These are phyloP conservation scores for Psilocybe subaeruginosa DNA, from an alignment of 768 basidiomycete genomes.

Conservation along the genomic window DNA sequence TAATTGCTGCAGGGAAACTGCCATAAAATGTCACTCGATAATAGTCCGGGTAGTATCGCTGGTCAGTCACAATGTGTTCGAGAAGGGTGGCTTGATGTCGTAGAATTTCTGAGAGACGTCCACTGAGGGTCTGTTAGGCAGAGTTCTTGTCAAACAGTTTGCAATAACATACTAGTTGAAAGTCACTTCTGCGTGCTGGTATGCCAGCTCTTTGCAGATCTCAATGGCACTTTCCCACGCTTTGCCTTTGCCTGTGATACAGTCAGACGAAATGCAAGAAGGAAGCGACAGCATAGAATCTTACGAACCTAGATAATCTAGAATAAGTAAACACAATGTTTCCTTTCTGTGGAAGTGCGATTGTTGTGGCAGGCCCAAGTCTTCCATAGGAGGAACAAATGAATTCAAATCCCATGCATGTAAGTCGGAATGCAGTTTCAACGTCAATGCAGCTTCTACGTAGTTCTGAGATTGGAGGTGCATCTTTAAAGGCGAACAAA, in stretches of 20 bases:
- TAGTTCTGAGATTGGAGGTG: constrained; percentile 89
- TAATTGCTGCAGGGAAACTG: constrained; percentile 82
- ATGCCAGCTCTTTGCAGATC: constrained; percentile 89
- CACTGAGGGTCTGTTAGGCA: constrained; percentile 42
- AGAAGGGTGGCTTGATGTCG: constrained; percentile 85
- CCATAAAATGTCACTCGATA: constrained; percentile 95
- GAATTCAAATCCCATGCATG: constrained; percentile 87
- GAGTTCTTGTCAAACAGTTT: constrained; percentile 6
- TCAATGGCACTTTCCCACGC: constrained; percentile 97
- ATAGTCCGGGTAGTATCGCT: constrained; percentile 89
- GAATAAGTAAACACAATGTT: constrained; percentile 84
- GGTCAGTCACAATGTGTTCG: constrained; percentile 83
- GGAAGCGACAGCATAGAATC: background rate
- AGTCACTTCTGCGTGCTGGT: constrained; percentile 86
- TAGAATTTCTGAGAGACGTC: constrained; percentile 82
- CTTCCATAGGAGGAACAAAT: constrained; percentile 87
- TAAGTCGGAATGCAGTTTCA: constrained; percentile 92
- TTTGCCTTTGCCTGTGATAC: constrained; percentile 79
- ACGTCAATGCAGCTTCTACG: constrained; percentile 89
- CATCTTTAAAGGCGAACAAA: constrained; percentile 53
- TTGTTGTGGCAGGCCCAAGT: constrained; percentile 87
- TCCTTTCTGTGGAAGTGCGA: constrained; percentile 95
- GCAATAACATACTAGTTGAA: constrained; percentile 78
- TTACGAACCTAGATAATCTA: constrained; percentile 86
- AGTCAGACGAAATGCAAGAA: background rate